Evolutionary conservation across 768 basidiomycete species (phyloP), one percentile per base, ranked within the genome.

Genomic region (Cubamyces lactineus): DNA sequence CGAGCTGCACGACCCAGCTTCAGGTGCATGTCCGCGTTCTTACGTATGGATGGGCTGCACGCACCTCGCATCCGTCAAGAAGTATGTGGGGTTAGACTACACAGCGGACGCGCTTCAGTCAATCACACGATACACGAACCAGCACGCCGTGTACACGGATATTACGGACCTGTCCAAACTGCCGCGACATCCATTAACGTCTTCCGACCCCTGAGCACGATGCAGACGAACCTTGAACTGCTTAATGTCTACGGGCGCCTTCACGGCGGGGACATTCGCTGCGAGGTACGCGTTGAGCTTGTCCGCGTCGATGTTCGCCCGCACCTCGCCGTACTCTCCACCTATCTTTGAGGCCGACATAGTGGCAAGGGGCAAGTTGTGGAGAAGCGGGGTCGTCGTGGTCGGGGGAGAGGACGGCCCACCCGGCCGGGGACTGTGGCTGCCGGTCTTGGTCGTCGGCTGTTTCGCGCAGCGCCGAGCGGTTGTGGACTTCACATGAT

Each of bases 81-180:
- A 91, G 74, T 98, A 99, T 0, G 96, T 98, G 0, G 96, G 96
- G 71, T 99, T 99, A 8, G 94, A 94, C 92, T 95, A 73, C 15
- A 30, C 5, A 11, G 16, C 3, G 5, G 23, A 39, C 39, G 38
- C 39, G 50, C 17, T 48, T 48, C 45, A 23, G 24, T 19, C 43
- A 28, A 21, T 16, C 30, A 24, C 34, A 5, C 28, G 24, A 28
- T 24, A 24, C 34, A 5, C 28, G 24, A 28, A 28, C 1, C 11
- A 26, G 7, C 28, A 21, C 13, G 16, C 42, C 3, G 21, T n/a
- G 13, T 39, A 19, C 38, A 12, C 19, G 8, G 3, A 52, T 45
- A 30, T 17, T 52, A 59, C 79, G 70, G 74, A 93, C 94, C 86
- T 95, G 94, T 47, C 92, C 94, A 75, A 91, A 94, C 92, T 95